Evolutionary conservation across 345 rosid species (phyloP).

Genomic region (Moricandia moricandioides): DNA sequence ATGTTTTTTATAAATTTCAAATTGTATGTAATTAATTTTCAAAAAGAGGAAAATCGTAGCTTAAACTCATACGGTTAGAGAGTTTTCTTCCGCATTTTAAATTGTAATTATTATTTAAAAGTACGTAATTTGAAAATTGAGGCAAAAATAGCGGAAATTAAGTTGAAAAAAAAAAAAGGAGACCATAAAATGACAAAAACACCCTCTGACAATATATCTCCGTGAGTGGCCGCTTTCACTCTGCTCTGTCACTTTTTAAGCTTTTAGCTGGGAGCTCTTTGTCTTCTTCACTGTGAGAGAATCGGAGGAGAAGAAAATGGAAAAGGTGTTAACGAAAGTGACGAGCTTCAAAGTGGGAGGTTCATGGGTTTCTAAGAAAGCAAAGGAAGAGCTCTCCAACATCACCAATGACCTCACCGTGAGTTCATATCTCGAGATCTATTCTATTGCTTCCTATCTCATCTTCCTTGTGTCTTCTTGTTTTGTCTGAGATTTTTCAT

Average conservation of each 20-base stretch:
- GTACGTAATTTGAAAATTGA: slow-evolving; percentile 9
- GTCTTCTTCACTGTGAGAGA: slow-evolving; percentile 10
- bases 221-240: slow-evolving; percentile 32
- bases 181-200: background rate
- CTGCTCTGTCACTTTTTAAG: slow-evolving; percentile 17
- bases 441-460: background rate
- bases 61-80: background rate
- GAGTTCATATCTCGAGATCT: slow-evolving; percentile 7
- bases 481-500: background rate
- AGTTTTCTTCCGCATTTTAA: background rate
- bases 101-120: background rate
- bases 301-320: slow-evolving; percentile 47
- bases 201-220: background rate
- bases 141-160: slow-evolving; percentile 3
- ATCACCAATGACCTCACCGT: slow-evolving; percentile 81
- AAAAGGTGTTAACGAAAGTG: slow-evolving; percentile 86
- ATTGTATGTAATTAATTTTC: background rate
- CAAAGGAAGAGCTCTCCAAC: slow-evolving; percentile 83
- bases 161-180: background rate
- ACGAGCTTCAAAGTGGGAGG: slow-evolving; percentile 79
- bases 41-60: background rate
- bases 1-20: too few species aligned
- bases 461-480: background rate
- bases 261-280: background rate
- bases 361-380: slow-evolving; percentile 91